Percentiles rank a stretch among this genome's conserved stretches.
phyloP scores from a whole-genome alignment of 768 basidiomycete species.

The Dictyophora rubrovolvata region DNA sequence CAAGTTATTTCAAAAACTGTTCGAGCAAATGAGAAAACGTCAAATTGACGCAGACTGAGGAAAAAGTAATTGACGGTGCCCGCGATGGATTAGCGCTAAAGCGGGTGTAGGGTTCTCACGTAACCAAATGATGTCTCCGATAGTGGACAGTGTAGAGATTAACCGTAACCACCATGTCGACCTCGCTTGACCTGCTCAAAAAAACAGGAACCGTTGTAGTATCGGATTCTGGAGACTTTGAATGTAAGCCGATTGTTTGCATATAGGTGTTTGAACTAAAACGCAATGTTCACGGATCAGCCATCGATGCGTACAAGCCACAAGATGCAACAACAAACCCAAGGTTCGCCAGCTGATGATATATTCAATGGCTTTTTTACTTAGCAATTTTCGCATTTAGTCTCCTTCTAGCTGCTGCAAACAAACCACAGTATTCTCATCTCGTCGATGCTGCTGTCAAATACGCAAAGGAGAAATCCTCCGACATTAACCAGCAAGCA shows the following conservation, averaged over 20 bases:
- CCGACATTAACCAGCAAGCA: slow-evolving; percentile 61
- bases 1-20: too few relatives aligned
- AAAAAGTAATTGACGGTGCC: too few relatives aligned
- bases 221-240: slow-evolving; percentile 40
- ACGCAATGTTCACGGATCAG: slow-evolving; percentile 32
- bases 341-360: slow-evolving; percentile 37
- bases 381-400: background rate
- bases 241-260: slow-evolving; percentile 30
- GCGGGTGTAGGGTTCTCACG: too few relatives aligned
- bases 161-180: slow-evolving; percentile 41
- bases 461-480: slow-evolving; percentile 73
- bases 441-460: slow-evolving; percentile 69
- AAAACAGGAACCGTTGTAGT: slow-evolving; percentile 39
- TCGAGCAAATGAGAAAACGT: too few relatives aligned
- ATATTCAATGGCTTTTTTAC: background rate
- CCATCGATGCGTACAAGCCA: slow-evolving; percentile 94
- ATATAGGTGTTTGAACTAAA: slow-evolving; percentile 1
- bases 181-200: slow-evolving; percentile 57
- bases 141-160: background rate
- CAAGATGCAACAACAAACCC: slow-evolving; percentile 99
- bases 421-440: slow-evolving; percentile 75
- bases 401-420: slow-evolving; percentile 79
- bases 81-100: too few relatives aligned
- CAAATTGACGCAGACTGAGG: too few relatives aligned
- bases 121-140: background rate